Base-by-base conservation (phyloP, 352 stramenopile species). In the Globisporangium spiculum region DNA sequence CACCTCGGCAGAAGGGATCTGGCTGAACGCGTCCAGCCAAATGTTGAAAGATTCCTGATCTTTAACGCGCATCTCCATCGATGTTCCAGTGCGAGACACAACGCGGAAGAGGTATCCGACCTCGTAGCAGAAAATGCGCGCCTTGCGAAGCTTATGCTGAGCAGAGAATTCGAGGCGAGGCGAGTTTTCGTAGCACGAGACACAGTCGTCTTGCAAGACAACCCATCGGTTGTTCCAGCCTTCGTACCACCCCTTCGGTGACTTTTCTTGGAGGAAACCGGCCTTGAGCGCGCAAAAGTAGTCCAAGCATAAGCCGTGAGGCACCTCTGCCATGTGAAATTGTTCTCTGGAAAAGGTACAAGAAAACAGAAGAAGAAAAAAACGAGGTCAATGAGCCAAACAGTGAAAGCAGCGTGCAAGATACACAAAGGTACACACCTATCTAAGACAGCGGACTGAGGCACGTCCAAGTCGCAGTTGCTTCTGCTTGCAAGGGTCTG, bases 131-230 rank as follows among this genome's bases (percentile, higher is more conserved):
- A 91, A 91, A 55, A 89, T 76, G 3, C 75, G 91, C 4, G 84
- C 79, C 53, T 81, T 86, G 26, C 75, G 75, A 63, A 96, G 72
- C 58, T 86, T 81, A 48, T 92, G 92, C 60, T 96, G 88, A 0
- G 67, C 76, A 38, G 86, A 83, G 69, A 91, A 90, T 34, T 92
- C 83, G 1, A 94, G 68, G 14, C 80, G 86, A 12, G 88, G 88
- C 4, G 86, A 92, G 63, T 90, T 91, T 54, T 96, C 88, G 60
- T 91, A 96, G 69, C 86, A 93, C 12, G 80, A 88, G 20, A 96
- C 59, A 63, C 88, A 75, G 30, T 86, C 76, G 10, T 90, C 79
- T 72, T 93, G 81, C n/a, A 96, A 69, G 34, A 96, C 86, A 38
- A 96, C 72, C 88, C 88, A 96, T 4, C 86, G 80, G 48, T 83